Evolutionary conservation across 441 rosid genomes (phyloP), one percentile per base, ranked within the genome.

Genomic region (Adansonia gregorii): DNA sequence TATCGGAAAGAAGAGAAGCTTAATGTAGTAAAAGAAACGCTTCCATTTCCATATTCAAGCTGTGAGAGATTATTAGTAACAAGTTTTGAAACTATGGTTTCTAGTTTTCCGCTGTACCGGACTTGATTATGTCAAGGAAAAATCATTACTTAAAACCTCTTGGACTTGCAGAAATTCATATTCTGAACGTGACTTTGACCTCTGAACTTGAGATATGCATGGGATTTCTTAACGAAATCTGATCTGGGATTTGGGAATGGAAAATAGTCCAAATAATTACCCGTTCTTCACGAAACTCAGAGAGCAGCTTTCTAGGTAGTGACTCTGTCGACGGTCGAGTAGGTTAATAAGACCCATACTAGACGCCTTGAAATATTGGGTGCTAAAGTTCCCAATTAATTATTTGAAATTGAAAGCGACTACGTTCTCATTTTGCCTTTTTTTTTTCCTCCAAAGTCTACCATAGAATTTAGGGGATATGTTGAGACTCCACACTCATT

Each of bases 1-100:
- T 54, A 52, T 71, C 63, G 54, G 74, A 31, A 69, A 71, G 63
- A 71, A 71, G 63, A 71, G 77, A 74, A 74, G 70, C n/a, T 45
- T 27, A 10, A 59, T 11, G 66, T 60, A 45, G 67, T 58, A 10
- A 43, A 59, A 41, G 43, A 43, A 45, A 27, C 49, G 68, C 77
- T 74, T 60, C 77, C 56, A 46, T 74, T 74, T 74, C 46, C 45
- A 14, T 45, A 54, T 48, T 45, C 45, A 78, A 63, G 63, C 46
- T 78, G 24, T 27, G 74, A 51, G 5, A 3, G 1, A 27, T 12
- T 69, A 1, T 27, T 54, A 54, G 64, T 10, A 15, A 2, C 75
- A n/a, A 55, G 48, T 31, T 31, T 72, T 72, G 64, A 72, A 31
- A 72, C 27, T 54, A 72, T 55, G 49, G 2, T 55, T 35, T 55